These are phyloP conservation scores for Nemania serpens DNA, from an alignment of 2,329 filamentous ascomycete species.

Conservation along the genomic window DNA sequence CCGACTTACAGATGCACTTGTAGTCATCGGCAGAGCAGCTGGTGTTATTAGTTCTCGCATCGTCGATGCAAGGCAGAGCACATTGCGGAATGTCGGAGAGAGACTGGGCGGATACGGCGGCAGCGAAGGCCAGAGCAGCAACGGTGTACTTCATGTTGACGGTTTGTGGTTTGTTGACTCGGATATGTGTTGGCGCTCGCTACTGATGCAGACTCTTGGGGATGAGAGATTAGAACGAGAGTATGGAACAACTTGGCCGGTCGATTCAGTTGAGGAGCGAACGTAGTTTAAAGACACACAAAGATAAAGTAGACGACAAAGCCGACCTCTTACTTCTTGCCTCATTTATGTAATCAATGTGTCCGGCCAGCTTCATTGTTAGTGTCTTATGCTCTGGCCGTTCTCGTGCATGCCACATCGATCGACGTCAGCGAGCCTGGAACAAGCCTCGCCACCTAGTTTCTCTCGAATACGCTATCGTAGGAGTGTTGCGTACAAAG, in stretches of 20 bases:
- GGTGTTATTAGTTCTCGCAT: conserved; percentile 25
- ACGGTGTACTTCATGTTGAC: conserved; percentile 37
- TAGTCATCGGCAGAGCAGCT: conserved; percentile 31
- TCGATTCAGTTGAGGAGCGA: conserved; percentile 13
- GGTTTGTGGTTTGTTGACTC: conserved; percentile 3
- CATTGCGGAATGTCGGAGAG: conserved; percentile 34
- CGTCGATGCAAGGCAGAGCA: conserved; percentile 33
- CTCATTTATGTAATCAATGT: conserved; percentile 18
- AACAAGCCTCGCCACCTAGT: too few relatives aligned
- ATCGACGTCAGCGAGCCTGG: neutral
- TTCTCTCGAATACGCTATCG: too few relatives aligned
- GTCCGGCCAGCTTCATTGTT: neutral
- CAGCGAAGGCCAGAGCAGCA: conserved; percentile 29
- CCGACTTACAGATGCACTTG: conserved; percentile 35
- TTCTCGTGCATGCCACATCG: conserved; percentile 20
- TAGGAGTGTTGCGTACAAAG: conserved; percentile 15
- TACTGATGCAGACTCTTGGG: conserved; percentile 4
- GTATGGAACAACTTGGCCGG: neutral
- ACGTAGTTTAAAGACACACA: conserved; percentile 15
- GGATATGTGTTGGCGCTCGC: neutral
- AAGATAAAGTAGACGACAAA: neutral
- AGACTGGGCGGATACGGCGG: conserved; percentile 32
- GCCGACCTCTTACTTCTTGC: neutral
- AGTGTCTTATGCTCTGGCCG: neutral
- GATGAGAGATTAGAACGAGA: conserved; percentile 1